phyloP scores from a whole-genome alignment of 805 yeast genomes.

The Jamesozyma gamospora region DNA sequence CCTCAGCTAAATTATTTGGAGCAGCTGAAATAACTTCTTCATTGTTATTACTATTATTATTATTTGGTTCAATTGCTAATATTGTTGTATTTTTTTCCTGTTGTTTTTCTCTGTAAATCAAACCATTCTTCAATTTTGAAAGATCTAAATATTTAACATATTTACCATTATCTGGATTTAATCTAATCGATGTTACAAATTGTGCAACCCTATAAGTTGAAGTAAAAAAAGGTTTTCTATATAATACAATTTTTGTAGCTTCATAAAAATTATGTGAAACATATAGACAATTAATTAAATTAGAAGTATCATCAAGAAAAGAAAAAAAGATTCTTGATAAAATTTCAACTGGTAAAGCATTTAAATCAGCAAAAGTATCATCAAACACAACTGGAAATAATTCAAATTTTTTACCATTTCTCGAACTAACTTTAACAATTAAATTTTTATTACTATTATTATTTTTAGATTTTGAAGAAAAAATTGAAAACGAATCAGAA shows the following conservation, averaged over 20 bases:
- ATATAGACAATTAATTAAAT: slow-evolving; percentile 39
- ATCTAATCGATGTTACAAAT: slow-evolving; percentile 57
- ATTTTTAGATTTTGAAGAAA: slow-evolving; percentile 19
- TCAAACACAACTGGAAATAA: slow-evolving; percentile 1
- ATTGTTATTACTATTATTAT: not conserved
- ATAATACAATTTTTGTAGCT: slow-evolving; percentile 46
- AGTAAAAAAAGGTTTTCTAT: slow-evolving; percentile 43
- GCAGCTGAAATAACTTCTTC: not conserved
- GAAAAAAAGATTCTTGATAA: slow-evolving; percentile 18
- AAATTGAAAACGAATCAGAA: slow-evolving; percentile 24
- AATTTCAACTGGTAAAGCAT: slow-evolving; percentile 29
- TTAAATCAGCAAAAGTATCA: slow-evolving; percentile 15
- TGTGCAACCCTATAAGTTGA: slow-evolving; percentile 77
- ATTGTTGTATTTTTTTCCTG: slow-evolving; percentile 4
- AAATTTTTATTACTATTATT: not conserved
- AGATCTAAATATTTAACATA: slow-evolving; percentile 51
- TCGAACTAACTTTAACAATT: not conserved
- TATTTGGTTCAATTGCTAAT: not conserved
- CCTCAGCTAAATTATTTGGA: too few relatives aligned
- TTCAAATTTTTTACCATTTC: not conserved
- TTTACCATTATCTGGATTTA: slow-evolving; percentile 44
- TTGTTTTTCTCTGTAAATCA: slow-evolving; percentile 17
- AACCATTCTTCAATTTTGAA: slow-evolving; percentile 38
- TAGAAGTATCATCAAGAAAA: slow-evolving; percentile 21
- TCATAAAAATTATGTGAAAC: slow-evolving; percentile 43